Evolutionary conservation across 164 flowering plant species (phyloP).

Genomic region (Chloranthus sessilifolius): DNA sequence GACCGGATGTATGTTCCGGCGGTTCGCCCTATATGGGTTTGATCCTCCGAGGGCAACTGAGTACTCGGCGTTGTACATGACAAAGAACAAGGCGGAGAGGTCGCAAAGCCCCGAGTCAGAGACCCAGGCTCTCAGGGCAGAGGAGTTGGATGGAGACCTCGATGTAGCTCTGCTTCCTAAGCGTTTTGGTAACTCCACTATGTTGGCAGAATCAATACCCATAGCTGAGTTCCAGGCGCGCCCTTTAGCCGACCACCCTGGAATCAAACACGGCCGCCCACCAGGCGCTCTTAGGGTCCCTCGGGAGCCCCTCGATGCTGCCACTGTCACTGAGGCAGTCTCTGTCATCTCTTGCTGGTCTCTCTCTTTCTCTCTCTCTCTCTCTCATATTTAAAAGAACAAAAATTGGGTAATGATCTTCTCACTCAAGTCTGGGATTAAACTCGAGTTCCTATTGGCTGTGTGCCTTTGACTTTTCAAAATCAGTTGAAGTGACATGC

Average conservation of each 20-base stretch:
- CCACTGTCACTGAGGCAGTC: constrained; percentile 71
- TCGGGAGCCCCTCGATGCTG: constrained; percentile 71
- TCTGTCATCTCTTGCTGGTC: constrained; percentile 83
- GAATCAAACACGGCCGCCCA: constrained; percentile 62
- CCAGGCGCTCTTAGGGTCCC: constrained; percentile 63
- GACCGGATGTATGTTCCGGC: constrained; percentile 69
- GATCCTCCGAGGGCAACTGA: constrained; percentile 46
- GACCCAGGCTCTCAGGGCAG: constrained; percentile 32
- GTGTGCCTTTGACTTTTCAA: too few relatives aligned
- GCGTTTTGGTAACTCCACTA: constrained; percentile 71
- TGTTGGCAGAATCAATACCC: constrained; percentile 59
- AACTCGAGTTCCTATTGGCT: too few relatives aligned
- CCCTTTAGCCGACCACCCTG: constrained; percentile 77
- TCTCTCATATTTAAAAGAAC: too few relatives aligned
- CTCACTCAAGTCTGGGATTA: too few relatives aligned
- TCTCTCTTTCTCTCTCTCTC: too few relatives aligned
- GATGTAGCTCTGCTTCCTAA: constrained; percentile 55
- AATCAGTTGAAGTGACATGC: too few relatives aligned
- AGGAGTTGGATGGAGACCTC: constrained; percentile 44
- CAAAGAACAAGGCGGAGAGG: background rate
- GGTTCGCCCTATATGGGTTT: constrained; percentile 75
- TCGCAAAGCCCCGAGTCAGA: constrained; percentile 19
- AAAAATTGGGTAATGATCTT: too few relatives aligned
- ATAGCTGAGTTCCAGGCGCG: constrained; percentile 72
- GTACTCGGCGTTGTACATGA: constrained; percentile 1